Conservation (phyloP, 2,329 filamentous ascomycete genomes). For the Lasiodiplodia hormozganensis region DNA sequence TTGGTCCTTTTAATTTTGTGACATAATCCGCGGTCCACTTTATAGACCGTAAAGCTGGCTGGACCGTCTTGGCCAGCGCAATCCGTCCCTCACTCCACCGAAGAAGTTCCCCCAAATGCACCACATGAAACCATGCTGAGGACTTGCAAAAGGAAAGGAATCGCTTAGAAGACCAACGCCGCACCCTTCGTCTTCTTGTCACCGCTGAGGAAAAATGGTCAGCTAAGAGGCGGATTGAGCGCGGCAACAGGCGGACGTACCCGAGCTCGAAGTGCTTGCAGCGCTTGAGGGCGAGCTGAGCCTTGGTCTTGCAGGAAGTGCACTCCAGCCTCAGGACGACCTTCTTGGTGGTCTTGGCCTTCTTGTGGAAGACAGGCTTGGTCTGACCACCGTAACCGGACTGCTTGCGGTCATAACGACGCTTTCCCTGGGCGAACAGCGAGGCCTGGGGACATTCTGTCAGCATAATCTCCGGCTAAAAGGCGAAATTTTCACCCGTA, state of each 20-base stretch:
- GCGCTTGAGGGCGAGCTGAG: conserved; percentile 96
- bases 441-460: conserved; percentile 67
- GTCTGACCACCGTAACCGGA: conserved; percentile 99
- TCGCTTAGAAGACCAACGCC: conserved; percentile 96
- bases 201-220: conserved; percentile 68
- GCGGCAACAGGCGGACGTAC: conserved; percentile 64
- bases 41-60: conserved; percentile 22
- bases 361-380: conserved; percentile 99
- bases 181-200: conserved; percentile 99
- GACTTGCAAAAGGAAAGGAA: conserved; percentile 53
- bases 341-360: conserved; percentile 99
- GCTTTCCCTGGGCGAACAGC: conserved; percentile 97
- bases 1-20: conserved; percentile 29
- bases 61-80: conserved; percentile 12
- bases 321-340: conserved; percentile 98
- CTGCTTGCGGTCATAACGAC: conserved; percentile 93
- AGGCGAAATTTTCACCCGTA: conserved; percentile 47
- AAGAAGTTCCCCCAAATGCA: conserved; percentile 29
- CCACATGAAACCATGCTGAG: conserved; percentile 37
- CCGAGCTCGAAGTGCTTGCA: conserved; percentile 99
- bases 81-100: conserved; percentile 26
- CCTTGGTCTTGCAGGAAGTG: conserved; percentile 97
- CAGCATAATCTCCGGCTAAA: conserved; percentile 25
- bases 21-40: conserved; percentile 26
- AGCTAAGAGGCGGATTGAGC: conserved; percentile 8